Conservation (phyloP, 306 rosid genomes). For the Cicer judaicum region DNA sequence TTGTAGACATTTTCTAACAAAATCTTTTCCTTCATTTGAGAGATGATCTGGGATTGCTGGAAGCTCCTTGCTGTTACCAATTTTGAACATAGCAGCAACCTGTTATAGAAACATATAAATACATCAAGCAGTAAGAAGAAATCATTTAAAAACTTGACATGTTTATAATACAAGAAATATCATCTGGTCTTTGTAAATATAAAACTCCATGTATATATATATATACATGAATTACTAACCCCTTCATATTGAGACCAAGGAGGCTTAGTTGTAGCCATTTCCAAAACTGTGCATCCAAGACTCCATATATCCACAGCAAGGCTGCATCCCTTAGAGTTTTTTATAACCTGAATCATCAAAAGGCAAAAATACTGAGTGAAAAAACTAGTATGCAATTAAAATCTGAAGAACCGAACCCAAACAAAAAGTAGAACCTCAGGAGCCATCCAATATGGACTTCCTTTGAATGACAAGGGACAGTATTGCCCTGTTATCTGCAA, state of each 20-base stretch:
- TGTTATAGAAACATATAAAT: conserved; percentile 48
- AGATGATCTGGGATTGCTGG: conserved; percentile 87
- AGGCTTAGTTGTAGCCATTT: conserved; percentile 98
- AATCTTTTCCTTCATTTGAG: conserved; percentile 87
- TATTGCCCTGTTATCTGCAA: conserved; percentile 89
- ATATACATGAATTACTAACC: conserved; percentile 61
- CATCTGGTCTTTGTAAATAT: neutral
- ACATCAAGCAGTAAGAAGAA: conserved; percentile 43
- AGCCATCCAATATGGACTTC: conserved; percentile 99
- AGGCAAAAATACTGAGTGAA: conserved; percentile 34
- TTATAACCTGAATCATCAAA: conserved; percentile 73
- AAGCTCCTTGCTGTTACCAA: conserved; percentile 97
- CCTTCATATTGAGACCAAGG: conserved; percentile 99
- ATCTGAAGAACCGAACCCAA: conserved; percentile 24
- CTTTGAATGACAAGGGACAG: conserved; percentile 91
- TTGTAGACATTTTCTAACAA: conserved; percentile 82
- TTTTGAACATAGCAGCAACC: conserved; percentile 99
- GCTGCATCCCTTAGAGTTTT: conserved; percentile 78
- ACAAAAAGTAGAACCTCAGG: conserved; percentile 75
- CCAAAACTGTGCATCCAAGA: conserved; percentile 99
- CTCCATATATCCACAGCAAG: conserved; percentile 99
- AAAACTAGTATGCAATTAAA: conserved; percentile 39
- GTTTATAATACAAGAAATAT: conserved; percentile 36
- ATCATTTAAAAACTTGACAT: conserved; percentile 14
- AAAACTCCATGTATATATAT: conserved; percentile 1